These are phyloP conservation scores for Pyrenula aspistea DNA, from an alignment of 495 filamentous ascomycete species.

Conservation along the genomic window DNA sequence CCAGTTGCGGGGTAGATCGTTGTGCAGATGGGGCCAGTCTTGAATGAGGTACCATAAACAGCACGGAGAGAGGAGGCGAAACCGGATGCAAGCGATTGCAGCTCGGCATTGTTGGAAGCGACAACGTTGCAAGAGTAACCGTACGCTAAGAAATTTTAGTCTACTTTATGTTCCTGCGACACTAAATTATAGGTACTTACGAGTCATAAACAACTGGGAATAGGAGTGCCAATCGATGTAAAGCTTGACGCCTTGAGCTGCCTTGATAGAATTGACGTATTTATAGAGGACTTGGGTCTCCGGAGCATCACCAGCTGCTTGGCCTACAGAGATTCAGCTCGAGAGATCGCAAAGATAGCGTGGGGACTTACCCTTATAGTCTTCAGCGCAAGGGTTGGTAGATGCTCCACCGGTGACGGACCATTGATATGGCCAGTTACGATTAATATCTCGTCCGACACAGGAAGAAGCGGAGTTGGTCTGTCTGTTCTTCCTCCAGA, in stretches of 20 bases:
- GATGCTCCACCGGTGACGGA: constrained; percentile 33
- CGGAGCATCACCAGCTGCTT: constrained; percentile 28
- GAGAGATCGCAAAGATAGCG: background rate
- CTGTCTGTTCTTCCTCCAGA: constrained; percentile 57
- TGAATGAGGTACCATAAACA: constrained; percentile 33
- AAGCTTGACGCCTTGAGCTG: constrained; percentile 36
- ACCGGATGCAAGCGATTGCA: constrained; percentile 14
- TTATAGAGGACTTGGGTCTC: constrained; percentile 34
- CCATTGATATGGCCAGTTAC: constrained; percentile 51
- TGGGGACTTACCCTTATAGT: constrained; percentile 31
- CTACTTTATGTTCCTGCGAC: constrained; percentile 15
- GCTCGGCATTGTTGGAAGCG: constrained; percentile 22
- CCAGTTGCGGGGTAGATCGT: constrained; percentile 51
- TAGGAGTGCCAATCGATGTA: constrained; percentile 54
- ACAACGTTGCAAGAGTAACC: constrained; percentile 34
- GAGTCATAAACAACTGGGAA: constrained; percentile 35
- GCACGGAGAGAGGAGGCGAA: constrained; percentile 20
- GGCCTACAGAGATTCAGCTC: background rate
- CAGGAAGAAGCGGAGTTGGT: constrained; percentile 26
- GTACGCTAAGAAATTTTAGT: constrained; percentile 22
- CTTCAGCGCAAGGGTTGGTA: constrained; percentile 38
- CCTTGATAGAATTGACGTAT: constrained; percentile 25
- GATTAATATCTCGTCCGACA: constrained; percentile 49
- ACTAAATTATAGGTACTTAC: constrained; percentile 17
- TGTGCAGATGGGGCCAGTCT: constrained; percentile 36